Base-by-base conservation (phyloP, 352 stramenopile genomes). In the Globisporangium recalcitrans region DNA sequence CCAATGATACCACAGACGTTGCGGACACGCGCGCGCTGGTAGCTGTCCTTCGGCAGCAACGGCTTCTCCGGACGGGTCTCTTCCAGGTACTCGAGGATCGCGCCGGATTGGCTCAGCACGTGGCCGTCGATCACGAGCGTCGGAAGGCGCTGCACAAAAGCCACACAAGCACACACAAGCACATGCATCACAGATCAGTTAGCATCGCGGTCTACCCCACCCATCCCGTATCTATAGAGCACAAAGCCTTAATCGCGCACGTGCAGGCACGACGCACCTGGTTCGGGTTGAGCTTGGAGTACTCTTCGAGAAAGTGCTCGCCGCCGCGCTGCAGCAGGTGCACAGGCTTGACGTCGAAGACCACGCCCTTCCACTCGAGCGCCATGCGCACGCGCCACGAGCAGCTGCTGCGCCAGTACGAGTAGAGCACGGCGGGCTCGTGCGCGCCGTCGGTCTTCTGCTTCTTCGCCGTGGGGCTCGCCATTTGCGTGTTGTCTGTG, bases 21-120 rank as follows among this genome's bases (percentile, higher is more conserved):
- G 69, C 86, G 84, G 27, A 93, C 88, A 24, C 85, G 78, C 19
- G 86, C 84, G 27, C 86, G 80, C 16, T 82, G 68, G 44, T 90
- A 66, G 9, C 73, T 65, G 62, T 96, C 83, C 14, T 63, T 64
- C 5, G 91, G 92, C 55, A 98, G 70, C 52, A 98, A 63, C 27
- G 77, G 69, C 31, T 75, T 69, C 62, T 82, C 63, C 1, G 87
- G 73, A 67, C 88, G 91, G 27, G 78, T 87, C 57, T 92, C 79
- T 44, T 98, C 91, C 13, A 98, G 67, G 67, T 98, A 98, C 67
- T 98, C 91, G 63, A 98, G 78, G 59, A 98, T 98, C 13, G 91
- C 89, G 34, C 88, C 64, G 0, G 85, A 97, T 67, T 98, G 93
- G 34, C 85, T 80, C 9, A 94, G 70, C 22, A 74, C 63, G 24